Evolutionary conservation across 805 yeast species (phyloP).

Genomic region (Ogataea allantospora): DNA sequence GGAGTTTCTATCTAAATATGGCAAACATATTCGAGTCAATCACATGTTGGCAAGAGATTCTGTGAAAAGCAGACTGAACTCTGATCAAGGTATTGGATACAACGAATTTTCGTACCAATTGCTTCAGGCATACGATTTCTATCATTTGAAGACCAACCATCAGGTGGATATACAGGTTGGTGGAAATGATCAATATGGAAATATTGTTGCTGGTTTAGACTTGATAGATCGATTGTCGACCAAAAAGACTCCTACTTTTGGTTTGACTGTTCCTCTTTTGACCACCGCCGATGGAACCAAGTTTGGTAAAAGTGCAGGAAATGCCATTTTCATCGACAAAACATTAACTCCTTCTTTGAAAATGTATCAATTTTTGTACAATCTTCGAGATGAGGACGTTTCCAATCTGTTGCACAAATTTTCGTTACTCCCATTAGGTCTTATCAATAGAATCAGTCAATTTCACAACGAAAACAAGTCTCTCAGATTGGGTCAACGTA

Average conservation of each 20-base stretch:
- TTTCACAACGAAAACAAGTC: slow-evolving; percentile 62
- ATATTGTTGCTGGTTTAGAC: slow-evolving; percentile 93
- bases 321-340: slow-evolving; percentile 84
- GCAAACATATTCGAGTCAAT: slow-evolving; percentile 74
- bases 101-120: slow-evolving; percentile 93
- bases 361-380: slow-evolving; percentile 81
- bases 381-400: slow-evolving; percentile 75
- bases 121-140: slow-evolving; percentile 91
- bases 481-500: slow-evolving; percentile 65
- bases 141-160: slow-evolving; percentile 62
- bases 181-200: slow-evolving; percentile 98
- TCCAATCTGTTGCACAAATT: slow-evolving; percentile 67
- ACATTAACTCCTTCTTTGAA: slow-evolving; percentile 76
- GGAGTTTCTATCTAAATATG: slow-evolving; percentile 73
- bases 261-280: slow-evolving; percentile 85
- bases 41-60: slow-evolving; percentile 90
- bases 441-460: slow-evolving; percentile 52
- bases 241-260: slow-evolving; percentile 45
- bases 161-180: slow-evolving; percentile 80
- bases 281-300: slow-evolving; percentile 89
- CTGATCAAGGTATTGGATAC: slow-evolving; percentile 80
- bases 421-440: slow-evolving; percentile 67
- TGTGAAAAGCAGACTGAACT: slow-evolving; percentile 66
- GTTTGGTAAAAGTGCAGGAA: slow-evolving; percentile 96
- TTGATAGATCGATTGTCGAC: slow-evolving; percentile 54